These are phyloP conservation scores for Rhododendron vialii DNA, from an alignment of 148 eudicot genomes.

Conservation along the genomic window DNA sequence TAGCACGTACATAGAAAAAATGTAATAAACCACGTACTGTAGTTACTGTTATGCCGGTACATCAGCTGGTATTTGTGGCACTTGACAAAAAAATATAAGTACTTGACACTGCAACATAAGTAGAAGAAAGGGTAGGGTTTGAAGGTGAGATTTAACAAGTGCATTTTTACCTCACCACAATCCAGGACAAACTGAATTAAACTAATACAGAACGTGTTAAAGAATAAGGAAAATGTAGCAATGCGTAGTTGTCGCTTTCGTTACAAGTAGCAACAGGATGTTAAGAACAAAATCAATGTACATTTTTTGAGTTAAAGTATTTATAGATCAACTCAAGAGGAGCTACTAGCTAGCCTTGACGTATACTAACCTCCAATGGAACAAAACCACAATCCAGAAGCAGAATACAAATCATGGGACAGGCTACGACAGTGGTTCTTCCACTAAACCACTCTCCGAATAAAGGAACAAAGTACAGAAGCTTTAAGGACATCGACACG, in stretches of 20 bases:
- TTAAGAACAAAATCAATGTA: not conserved
- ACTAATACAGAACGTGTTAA: no score
- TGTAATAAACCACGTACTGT: not conserved
- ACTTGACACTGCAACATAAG: not conserved
- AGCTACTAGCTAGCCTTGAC: not conserved
- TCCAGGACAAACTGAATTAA: not conserved
- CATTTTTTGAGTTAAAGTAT: not conserved
- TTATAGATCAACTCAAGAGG: not conserved
- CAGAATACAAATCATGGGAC: not conserved
- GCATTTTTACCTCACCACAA: not conserved
- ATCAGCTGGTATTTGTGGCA: not conserved
- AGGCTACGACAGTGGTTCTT: not conserved
- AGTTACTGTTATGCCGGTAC: not conserved
- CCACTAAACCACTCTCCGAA: not conserved
- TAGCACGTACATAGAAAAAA: no score
- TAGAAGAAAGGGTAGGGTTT: not conserved
- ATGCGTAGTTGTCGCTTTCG: not conserved
- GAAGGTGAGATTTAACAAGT: no score
- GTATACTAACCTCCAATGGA: not conserved
- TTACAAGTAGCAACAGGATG: not conserved
- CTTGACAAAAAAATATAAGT: not conserved
- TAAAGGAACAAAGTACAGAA: not conserved
- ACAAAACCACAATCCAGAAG: not conserved
- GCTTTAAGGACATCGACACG: not conserved
- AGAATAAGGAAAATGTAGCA: not conserved